A percentile compares a stretch with the other conserved stretches of the same genome.
Evolutionary conservation across 2,329 filamentous ascomycete genomes (phyloP).

Genomic region (Colletotrichum sidae): DNA sequence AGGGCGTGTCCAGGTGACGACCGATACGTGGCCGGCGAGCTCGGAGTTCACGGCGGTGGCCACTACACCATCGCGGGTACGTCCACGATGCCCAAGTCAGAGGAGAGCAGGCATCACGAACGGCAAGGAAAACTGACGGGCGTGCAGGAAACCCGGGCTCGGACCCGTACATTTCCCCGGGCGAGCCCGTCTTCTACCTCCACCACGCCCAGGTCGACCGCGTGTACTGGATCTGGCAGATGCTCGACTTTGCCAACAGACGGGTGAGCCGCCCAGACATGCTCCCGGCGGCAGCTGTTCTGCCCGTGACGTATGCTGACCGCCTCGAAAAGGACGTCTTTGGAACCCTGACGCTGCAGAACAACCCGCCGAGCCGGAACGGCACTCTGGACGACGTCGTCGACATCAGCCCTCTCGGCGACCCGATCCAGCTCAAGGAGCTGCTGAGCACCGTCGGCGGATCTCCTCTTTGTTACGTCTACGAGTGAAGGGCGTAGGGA

Average conservation of each 20-base stretch:
- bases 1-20: conserved; percentile 50
- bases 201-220: conserved; percentile 60
- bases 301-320: not conserved
- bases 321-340: conserved; percentile 42
- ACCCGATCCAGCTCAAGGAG: conserved; percentile 47
- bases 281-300: too few relatives aligned
- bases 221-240: conserved; percentile 60
- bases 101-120: not conserved
- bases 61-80: conserved; percentile 52
- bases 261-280: conserved; percentile 39
- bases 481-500: conserved; percentile 37
- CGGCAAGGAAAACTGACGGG: rapidly evolving
- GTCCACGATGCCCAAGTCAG: not conserved
- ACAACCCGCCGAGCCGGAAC: conserved; percentile 54
- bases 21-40: conserved; percentile 40
- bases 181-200: conserved; percentile 58
- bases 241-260: conserved; percentile 52
- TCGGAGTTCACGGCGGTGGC: conserved; percentile 53
- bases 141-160: conserved; percentile 55
- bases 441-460: conserved; percentile 54
- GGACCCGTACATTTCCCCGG: conserved; percentile 57
- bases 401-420: conserved; percentile 48
- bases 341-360: conserved; percentile 55
- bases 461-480: conserved; percentile 57
- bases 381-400: conserved; percentile 54